Evolutionary conservation across 108 stramenopile genomes (phyloP).

Genomic region (Mayamaea pseudoterrestris): DNA sequence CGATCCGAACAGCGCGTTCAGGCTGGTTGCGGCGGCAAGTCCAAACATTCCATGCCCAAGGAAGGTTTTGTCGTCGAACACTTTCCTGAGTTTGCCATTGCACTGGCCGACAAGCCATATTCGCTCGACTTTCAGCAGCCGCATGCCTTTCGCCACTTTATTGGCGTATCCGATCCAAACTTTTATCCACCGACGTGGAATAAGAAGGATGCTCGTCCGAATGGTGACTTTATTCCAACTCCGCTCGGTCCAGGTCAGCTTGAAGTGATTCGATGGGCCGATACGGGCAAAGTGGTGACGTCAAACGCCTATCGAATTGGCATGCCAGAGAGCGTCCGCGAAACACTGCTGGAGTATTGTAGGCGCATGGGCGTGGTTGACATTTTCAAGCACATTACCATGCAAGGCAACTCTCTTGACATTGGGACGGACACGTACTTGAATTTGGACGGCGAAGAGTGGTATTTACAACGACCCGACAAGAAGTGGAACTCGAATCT

Average conservation of each 20-base stretch:
- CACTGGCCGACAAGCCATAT: slow-evolving; percentile 11
- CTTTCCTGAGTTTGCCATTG: slow-evolving; percentile 5
- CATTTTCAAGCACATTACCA: slow-evolving; percentile 14
- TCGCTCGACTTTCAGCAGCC: slow-evolving; percentile 13
- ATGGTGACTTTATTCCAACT: slow-evolving; percentile 28
- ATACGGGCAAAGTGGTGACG: slow-evolving; percentile 9
- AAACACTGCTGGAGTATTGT: slow-evolving; percentile 22
- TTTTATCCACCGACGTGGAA: slow-evolving; percentile 28
- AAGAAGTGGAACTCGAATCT: slow-evolving; percentile 57
- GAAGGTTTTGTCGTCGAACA: slow-evolving; percentile 1
- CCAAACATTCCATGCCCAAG: no score
- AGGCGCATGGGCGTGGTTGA: slow-evolving; percentile 27
- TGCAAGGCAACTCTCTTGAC: slow-evolving; percentile 8
- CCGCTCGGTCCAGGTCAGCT: slow-evolving; percentile 29
- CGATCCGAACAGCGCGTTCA: no score
- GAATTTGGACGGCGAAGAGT: slow-evolving; percentile 6
- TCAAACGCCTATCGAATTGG: slow-evolving; percentile 27
- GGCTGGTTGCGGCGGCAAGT: no score
- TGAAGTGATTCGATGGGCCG: slow-evolving; percentile 34
- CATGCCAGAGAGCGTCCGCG: slow-evolving; percentile 12
- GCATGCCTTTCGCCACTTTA: slow-evolving; percentile 28
- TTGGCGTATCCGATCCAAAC: slow-evolving; percentile 18
- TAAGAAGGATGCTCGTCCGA: neutral
- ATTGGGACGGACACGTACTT: neutral
- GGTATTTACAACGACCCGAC: slow-evolving; percentile 12